Conservation (phyloP, 2,329 filamentous ascomycete genomes). For the Cladophialophora chaetospira region DNA sequence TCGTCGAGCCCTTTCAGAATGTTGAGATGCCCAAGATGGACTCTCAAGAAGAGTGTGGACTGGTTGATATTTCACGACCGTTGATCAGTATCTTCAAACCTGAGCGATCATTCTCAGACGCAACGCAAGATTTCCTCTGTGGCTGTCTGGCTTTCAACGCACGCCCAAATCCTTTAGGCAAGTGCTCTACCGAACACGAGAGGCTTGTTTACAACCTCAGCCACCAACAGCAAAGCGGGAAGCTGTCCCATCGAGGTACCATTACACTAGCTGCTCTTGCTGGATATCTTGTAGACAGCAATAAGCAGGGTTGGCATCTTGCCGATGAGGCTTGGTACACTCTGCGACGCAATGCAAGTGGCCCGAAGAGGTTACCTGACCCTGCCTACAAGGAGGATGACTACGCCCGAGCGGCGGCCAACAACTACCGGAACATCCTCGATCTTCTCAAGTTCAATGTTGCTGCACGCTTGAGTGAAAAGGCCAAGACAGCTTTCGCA, state of each 20-base stretch:
- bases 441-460: slow-evolving; percentile 50
- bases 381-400: slow-evolving; percentile 36
- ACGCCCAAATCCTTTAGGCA: slow-evolving; percentile 52
- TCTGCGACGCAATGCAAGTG: slow-evolving; percentile 8
- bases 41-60: slow-evolving; percentile 48
- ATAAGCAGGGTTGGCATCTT: slow-evolving; percentile 48
- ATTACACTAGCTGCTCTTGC: slow-evolving; percentile 46
- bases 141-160: slow-evolving; percentile 53
- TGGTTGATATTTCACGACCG: slow-evolving; percentile 45
- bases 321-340: slow-evolving; percentile 42
- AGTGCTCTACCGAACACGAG: slow-evolving; percentile 54
- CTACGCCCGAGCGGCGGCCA: background rate
- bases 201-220: slow-evolving; percentile 49
- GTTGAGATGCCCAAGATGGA: slow-evolving; percentile 44
- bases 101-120: slow-evolving; percentile 5
- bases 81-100: slow-evolving; percentile 22
- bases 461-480: slow-evolving; percentile 38
- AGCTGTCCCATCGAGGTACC: slow-evolving; percentile 39
- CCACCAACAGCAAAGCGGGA: slow-evolving; percentile 45
- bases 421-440: slow-evolving; percentile 40
- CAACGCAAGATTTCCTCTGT: slow-evolving; percentile 44
- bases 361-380: background rate
- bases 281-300: slow-evolving; percentile 49
- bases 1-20: slow-evolving; percentile 57
- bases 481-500: slow-evolving; percentile 35